Conservation (phyloP, 768 basidiomycete genomes). For the Termitomyces eurrhizus region DNA sequence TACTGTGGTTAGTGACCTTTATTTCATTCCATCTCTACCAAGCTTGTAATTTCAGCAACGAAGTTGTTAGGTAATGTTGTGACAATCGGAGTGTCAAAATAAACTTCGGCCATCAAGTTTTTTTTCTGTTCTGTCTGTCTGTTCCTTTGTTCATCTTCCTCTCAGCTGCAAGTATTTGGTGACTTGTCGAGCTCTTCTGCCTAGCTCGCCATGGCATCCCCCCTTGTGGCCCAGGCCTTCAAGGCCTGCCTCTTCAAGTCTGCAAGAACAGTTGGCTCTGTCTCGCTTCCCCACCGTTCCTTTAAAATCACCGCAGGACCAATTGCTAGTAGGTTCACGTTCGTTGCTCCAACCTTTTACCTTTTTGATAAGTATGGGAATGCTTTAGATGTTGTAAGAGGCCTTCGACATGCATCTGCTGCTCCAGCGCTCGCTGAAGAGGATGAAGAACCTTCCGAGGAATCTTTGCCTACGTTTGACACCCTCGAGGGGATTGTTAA, state of each 20-base stretch:
- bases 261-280: slow-evolving; percentile 19
- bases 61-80: too few relatives aligned
- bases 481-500: slow-evolving; percentile 37
- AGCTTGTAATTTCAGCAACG: not conserved
- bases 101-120: slow-evolving; percentile 5
- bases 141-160: not conserved
- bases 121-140: slow-evolving; percentile 6
- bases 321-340: slow-evolving; percentile 13
- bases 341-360: not conserved
- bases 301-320: slow-evolving; percentile 15
- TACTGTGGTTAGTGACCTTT: not conserved
- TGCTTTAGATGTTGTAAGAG: not conserved
- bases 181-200: slow-evolving; percentile 7
- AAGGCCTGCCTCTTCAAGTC: slow-evolving; percentile 15
- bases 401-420: slow-evolving; percentile 11
- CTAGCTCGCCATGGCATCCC: slow-evolving; percentile 21
- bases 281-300: slow-evolving; percentile 19
- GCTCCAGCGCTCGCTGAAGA: slow-evolving; percentile 6
- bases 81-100: too few relatives aligned
- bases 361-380: not conserved
- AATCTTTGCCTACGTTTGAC: slow-evolving; percentile 28
- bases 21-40: too few relatives aligned
- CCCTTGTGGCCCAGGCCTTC: slow-evolving; percentile 16
- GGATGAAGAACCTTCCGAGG: slow-evolving; percentile 6
- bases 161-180: not conserved